These are phyloP conservation scores for Artemisia argyi DNA, from an alignment of 129 eudicot species.

Conservation along the genomic window DNA sequence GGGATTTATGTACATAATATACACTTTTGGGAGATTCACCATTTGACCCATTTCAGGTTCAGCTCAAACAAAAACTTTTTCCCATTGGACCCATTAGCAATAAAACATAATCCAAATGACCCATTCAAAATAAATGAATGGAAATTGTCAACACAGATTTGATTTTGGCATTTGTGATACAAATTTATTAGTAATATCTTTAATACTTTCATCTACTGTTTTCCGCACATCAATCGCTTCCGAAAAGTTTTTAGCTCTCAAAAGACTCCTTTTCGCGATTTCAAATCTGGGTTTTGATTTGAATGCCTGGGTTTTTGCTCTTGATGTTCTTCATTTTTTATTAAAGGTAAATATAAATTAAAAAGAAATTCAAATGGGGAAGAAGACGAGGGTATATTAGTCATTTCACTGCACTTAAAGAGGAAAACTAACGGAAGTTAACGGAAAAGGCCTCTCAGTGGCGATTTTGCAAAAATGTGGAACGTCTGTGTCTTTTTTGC, in stretches of 20 bases:
- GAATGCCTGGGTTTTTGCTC: too few species aligned
- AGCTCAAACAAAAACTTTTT: not conserved
- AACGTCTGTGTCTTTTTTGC: too few species aligned
- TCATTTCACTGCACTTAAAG: too few species aligned
- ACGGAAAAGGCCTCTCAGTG: too few species aligned
- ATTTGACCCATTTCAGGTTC: not conserved
- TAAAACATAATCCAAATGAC: not conserved
- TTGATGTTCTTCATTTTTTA: too few species aligned
- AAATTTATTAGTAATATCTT: conserved; percentile 67
- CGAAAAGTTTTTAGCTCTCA: conserved; percentile 63
- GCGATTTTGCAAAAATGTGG: too few species aligned
- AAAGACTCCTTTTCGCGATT: conserved; percentile 84
- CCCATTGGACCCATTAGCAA: not conserved
- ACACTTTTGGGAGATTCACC: not conserved
- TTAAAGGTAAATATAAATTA: too few species aligned
- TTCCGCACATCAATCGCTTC: conserved; percentile 68
- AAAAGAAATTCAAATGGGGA: too few species aligned
- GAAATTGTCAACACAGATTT: conserved; percentile 32
- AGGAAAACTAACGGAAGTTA: too few species aligned
- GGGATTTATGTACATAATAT: not conserved
- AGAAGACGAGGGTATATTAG: too few species aligned
- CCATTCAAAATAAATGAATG: not conserved
- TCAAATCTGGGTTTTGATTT: too few species aligned
- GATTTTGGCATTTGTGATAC: conserved; percentile 89
- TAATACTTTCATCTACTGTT: conserved; percentile 79